Evolutionary conservation across 1,139 yeast genomes (phyloP).

Genomic region (Lodderomyces jiufengensis): DNA sequence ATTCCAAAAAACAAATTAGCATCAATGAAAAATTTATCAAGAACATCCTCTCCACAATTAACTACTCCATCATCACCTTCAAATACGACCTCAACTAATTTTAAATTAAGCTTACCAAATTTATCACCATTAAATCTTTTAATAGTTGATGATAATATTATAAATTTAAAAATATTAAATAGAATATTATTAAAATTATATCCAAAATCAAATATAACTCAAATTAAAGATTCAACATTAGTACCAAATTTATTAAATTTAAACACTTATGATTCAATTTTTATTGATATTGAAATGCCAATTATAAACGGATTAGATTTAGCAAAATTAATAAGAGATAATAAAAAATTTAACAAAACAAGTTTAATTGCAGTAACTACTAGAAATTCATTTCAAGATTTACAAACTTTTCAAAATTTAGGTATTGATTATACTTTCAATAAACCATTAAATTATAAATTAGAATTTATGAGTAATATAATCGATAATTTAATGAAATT

Average conservation of each 20-base stretch:
- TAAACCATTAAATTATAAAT: constrained; percentile 35
- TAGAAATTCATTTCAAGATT: constrained; percentile 24
- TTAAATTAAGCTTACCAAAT: constrained; percentile 19
- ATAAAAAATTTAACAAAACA: constrained; percentile 17
- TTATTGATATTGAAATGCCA: constrained; percentile 49
- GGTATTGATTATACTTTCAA: constrained; percentile 44
- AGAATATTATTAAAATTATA: constrained; percentile 32
- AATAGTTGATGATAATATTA: constrained; percentile 43
- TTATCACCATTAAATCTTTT: constrained; percentile 27
- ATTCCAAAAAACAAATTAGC: background rate
- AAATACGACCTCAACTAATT: background rate
- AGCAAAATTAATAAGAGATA: constrained; percentile 26
- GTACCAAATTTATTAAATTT: constrained; percentile 22
- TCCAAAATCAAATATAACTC: constrained; percentile 30
- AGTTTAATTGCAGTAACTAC: constrained; percentile 47
- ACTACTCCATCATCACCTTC: background rate
- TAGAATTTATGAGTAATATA: constrained; percentile 10
- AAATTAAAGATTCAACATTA: constrained; percentile 30
- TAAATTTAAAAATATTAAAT: constrained; percentile 38
- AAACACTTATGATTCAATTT: constrained; percentile 31
- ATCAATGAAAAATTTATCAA: background rate
- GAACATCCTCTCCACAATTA: background rate
- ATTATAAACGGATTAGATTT: constrained; percentile 40
- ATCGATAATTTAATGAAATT: constrained; percentile 11
- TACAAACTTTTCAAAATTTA: constrained; percentile 25